Evolutionary conservation across 345 rosid species (phyloP).

Genomic region (Pistacia atlantica): DNA sequence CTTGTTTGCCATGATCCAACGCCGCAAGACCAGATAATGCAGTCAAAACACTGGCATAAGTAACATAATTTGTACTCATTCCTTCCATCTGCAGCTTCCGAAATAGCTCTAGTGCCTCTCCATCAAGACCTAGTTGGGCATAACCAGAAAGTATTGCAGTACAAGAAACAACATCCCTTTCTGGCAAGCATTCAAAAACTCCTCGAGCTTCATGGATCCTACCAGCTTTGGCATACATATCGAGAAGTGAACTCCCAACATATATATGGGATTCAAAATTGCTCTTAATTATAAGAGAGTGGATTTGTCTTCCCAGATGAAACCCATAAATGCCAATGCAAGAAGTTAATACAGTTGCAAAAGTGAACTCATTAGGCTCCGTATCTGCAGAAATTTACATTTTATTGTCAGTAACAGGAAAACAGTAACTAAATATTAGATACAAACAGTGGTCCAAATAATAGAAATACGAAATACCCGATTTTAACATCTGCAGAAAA

Average conservation of each 20-base stretch:
- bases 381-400: conserved; percentile 43
- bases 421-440: not conserved
- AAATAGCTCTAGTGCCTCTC: conserved; percentile 73
- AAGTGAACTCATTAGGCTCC: conserved; percentile 80
- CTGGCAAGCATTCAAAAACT: conserved; percentile 70
- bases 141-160: conserved; percentile 94
- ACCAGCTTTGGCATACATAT: conserved; percentile 93
- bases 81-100: conserved; percentile 65
- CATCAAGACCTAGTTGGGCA: conserved; percentile 79
- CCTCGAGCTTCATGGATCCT: conserved; percentile 73
- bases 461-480: conserved; percentile 40
- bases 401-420: conserved; percentile 20
- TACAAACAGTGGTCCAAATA: not conserved
- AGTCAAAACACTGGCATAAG: conserved; percentile 75
- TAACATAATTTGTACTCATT: conserved; percentile 79
- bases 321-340: conserved; percentile 57
- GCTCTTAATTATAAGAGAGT: conserved; percentile 59
- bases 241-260: conserved; percentile 95
- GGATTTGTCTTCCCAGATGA: conserved; percentile 74
- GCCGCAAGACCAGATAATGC: conserved; percentile 87
- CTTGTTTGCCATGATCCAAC: conserved; percentile 82
- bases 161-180: conserved; percentile 94
- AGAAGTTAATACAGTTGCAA: conserved; percentile 67
- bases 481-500: conserved; percentile 67
- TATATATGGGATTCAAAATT: conserved; percentile 59